phyloP scores from a whole-genome alignment of 257 asterid species.

The Anisodus tanguticus region DNA sequence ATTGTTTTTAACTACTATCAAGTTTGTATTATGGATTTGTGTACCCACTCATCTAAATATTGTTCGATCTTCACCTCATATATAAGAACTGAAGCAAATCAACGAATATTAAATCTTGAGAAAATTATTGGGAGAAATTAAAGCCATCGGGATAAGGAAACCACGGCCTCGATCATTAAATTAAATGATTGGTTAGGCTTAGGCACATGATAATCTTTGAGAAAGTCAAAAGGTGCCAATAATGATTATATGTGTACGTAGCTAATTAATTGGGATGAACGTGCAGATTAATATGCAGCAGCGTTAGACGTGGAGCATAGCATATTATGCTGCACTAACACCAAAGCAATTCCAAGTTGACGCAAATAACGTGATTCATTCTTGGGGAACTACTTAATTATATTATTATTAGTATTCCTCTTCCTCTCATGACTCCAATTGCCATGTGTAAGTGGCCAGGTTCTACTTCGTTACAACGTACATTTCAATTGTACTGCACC shows the following conservation, averaged over 20 bases:
- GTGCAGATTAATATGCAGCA: conserved; percentile 1
- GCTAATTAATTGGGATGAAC: not conserved
- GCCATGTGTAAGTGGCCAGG: not conserved
- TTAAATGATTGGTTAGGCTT: not conserved
- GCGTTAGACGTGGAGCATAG: conserved; percentile 27
- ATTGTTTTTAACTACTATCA: no score
- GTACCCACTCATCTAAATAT: not conserved
- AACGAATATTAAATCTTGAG: no score
- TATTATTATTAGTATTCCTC: not conserved
- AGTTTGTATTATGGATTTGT: not conserved
- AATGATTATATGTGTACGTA: not conserved
- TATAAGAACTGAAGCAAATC: no score
- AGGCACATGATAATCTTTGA: conserved; percentile 5
- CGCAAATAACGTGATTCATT: conserved; percentile 27
- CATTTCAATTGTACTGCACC: conserved; percentile 7
- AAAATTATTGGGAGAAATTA: no score
- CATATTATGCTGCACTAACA: not conserved
- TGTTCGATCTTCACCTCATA: no score
- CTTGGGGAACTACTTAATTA: not conserved
- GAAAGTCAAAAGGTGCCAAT: conserved; percentile 5
- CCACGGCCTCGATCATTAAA: not conserved
- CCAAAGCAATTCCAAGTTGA: not conserved
- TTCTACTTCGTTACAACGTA: not conserved
- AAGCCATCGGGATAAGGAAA: not conserved
- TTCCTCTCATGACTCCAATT: not conserved